Evolutionary conservation across 2,329 filamentous ascomycete genomes (phyloP).

Genomic region (Graphium sp.): DNA sequence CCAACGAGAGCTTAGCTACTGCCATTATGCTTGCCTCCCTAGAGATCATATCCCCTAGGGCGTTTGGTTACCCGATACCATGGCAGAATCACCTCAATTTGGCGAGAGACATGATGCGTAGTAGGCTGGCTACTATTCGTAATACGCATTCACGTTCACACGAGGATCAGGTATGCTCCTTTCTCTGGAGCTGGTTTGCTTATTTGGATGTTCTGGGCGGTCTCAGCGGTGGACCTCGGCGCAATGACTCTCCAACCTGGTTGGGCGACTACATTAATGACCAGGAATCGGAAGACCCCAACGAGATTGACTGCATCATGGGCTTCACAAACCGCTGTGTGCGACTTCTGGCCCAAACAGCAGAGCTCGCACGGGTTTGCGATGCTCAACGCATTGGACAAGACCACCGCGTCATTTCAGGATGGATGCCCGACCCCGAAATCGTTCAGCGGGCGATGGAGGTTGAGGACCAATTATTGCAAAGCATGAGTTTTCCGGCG

Average conservation of each 20-base stretch:
- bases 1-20: conserved; percentile 59
- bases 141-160: conserved; percentile 7
- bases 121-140: conserved; percentile 26
- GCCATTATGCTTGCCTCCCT: conserved; percentile 74
- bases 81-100: conserved; percentile 69
- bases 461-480: conserved; percentile 43
- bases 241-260: conserved; percentile 29
- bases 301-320: conserved; percentile 67
- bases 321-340: conserved; percentile 20
- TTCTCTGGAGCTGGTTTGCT: conserved; percentile 68
- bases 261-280: conserved; percentile 32
- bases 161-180: conserved; percentile 44
- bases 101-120: conserved; percentile 58
- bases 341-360: conserved; percentile 45
- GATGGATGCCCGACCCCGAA: conserved; percentile 42
- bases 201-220: conserved; percentile 70
- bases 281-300: conserved; percentile 33
- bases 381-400: conserved; percentile 46
- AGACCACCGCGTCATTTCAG: conserved; percentile 13
- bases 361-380: conserved; percentile 51
- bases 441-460: conserved; percentile 37
- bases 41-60: conserved; percentile 68
- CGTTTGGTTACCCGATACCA: conserved; percentile 63
- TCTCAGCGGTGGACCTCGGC: conserved; percentile 39
- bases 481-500: conserved; percentile 27